Evolutionary conservation across 257 asterid genomes (phyloP).

Genomic region (Solanum etuberosum): DNA sequence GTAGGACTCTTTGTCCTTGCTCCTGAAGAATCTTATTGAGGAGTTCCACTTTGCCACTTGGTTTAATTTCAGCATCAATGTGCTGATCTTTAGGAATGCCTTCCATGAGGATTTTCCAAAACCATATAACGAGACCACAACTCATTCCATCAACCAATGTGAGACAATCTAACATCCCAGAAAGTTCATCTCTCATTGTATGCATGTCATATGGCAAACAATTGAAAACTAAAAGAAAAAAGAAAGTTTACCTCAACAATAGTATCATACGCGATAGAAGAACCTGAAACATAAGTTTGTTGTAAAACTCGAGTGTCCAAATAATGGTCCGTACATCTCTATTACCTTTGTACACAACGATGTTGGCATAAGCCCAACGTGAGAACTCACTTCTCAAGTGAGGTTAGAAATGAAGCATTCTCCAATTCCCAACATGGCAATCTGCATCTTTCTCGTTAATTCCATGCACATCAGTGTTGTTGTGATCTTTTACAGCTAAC

Average conservation of each 20-base stretch:
- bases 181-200: no score
- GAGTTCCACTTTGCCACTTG: conserved; percentile 35
- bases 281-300: no score
- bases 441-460: no score
- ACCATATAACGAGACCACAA: not conserved
- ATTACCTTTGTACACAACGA: conserved; percentile 14
- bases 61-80: conserved; percentile 38
- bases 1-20: conserved; percentile 38
- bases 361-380: conserved; percentile 4
- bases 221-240: no score
- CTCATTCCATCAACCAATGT: not conserved
- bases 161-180: not conserved
- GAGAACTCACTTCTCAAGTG: conserved; percentile 10
- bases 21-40: not conserved
- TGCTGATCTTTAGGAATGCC: conserved; percentile 25
- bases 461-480: no score
- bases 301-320: no score
- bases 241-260: no score
- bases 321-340: conserved; percentile 9
- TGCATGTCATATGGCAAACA: no score
- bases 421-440: no score
- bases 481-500: no score
- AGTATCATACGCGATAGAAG: no score
- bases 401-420: no score
- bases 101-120: not conserved